These are phyloP conservation scores for Barnettozyma salicaria DNA, from an alignment of 805 yeast species.

Conservation along the genomic window DNA sequence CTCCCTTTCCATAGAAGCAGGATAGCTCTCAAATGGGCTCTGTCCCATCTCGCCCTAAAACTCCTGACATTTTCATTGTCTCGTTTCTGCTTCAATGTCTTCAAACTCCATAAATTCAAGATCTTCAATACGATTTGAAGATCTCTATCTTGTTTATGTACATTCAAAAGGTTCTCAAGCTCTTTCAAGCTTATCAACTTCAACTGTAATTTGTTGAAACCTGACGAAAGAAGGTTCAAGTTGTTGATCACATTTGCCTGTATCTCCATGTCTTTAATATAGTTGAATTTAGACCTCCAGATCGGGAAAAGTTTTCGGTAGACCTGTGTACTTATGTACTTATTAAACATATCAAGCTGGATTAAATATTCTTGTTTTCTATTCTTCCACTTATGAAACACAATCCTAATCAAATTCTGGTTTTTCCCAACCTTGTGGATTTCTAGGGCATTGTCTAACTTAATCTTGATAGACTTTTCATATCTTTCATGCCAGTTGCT, in stretches of 20 bases:
- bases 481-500: conserved; percentile 1
- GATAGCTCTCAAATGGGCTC: conserved; percentile 34
- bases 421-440: conserved; percentile 1
- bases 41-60: conserved; percentile 34
- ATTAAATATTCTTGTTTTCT: conserved; percentile 1
- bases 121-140: conserved; percentile 20
- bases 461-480: conserved; percentile 1
- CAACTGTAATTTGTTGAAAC: conserved; percentile 23
- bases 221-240: conserved; percentile 21
- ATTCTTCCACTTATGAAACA: conserved; percentile 13
- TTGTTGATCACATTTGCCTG: conserved; percentile 24
- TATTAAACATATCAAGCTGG: conserved; percentile 10
- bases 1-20: conserved; percentile 31
- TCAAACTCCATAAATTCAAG: conserved; percentile 31
- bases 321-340: conserved; percentile 2
- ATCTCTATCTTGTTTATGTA: conserved; percentile 22
- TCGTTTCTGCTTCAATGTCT: conserved; percentile 28
- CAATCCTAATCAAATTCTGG: not conserved
- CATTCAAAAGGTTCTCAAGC: conserved; percentile 16
- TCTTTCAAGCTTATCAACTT: conserved; percentile 14
- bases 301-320: conserved; percentile 8
- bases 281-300: conserved; percentile 16
- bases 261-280: conserved; percentile 11
- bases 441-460: conserved; percentile 2
- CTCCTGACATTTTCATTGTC: conserved; percentile 30